Conservation (phyloP, 768 basidiomycete genomes). For the Cantharellus anzutake region DNA sequence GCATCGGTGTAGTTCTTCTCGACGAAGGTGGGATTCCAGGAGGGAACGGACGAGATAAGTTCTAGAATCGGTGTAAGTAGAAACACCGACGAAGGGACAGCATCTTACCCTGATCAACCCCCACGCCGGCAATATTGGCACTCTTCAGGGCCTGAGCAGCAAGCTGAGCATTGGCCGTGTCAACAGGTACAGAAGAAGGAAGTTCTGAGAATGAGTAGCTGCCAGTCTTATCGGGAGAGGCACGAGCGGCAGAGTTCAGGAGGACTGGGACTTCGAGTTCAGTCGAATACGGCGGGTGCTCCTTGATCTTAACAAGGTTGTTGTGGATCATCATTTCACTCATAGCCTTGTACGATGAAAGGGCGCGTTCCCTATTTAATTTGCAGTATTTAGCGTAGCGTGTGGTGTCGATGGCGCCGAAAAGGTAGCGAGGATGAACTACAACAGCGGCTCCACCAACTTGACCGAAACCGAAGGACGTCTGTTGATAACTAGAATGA, state of each 20-base stretch:
- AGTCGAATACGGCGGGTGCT: constrained; percentile 66
- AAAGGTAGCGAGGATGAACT: constrained; percentile 78
- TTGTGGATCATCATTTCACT: constrained; percentile 92
- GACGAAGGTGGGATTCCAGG: constrained; percentile 72
- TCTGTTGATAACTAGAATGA: constrained; percentile 24
- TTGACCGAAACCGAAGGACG: constrained; percentile 96
- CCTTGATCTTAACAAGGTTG: constrained; percentile 87
- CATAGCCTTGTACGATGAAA: constrained; percentile 74
- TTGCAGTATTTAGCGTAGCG: constrained; percentile 58
- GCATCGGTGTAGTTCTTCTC: constrained; percentile 81
- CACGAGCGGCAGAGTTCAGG: constrained; percentile 85
- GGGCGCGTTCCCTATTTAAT: constrained; percentile 44
- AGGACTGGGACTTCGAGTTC: constrained; percentile 78
- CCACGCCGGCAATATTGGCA: constrained; percentile 49
- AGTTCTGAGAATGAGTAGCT: constrained; percentile 67
- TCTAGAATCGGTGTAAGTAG: constrained; percentile 26
- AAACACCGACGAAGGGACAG: background rate
- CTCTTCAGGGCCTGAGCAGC: constrained; percentile 38
- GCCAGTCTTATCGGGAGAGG: constrained; percentile 67
- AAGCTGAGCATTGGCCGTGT: constrained; percentile 42
- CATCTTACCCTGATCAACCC: constrained; percentile 64
- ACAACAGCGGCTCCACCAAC: constrained; percentile 85
- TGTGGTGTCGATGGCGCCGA: constrained; percentile 65
- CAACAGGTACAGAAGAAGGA: constrained; percentile 28
- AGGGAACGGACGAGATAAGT: constrained; percentile 82